Percentiles rank a stretch among this genome's conserved stretches.
These are phyloP conservation scores for Hibiscus tridactylites DNA, from an alignment of 345 rosid genomes.

Conservation along the genomic window DNA sequence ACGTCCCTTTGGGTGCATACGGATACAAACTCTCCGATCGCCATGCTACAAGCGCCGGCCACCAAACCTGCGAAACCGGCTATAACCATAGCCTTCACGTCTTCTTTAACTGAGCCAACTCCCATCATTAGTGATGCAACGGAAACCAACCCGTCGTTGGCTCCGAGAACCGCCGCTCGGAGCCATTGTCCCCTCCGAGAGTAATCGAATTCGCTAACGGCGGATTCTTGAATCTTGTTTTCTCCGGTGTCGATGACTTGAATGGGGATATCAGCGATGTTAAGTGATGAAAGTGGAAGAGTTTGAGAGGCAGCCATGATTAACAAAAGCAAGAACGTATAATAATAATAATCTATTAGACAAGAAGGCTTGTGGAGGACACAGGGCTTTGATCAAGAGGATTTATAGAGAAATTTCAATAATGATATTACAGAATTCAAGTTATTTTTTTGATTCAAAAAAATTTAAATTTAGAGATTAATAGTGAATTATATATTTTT, in stretches of 20 bases:
- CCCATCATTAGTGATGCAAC: constrained; percentile 78
- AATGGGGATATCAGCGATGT: background rate
- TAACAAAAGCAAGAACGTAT: background rate
- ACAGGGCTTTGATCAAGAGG: constrained; percentile 24
- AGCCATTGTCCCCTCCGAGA: constrained; percentile 71
- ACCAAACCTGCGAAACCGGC: constrained; percentile 69
- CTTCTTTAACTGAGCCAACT: constrained; percentile 55
- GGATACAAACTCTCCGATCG: constrained; percentile 74
- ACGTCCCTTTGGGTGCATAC: constrained; percentile 65
- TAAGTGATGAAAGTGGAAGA: constrained; percentile 1
- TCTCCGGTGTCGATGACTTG: background rate
- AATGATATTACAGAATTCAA: too few species aligned
- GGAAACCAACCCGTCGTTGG: constrained; percentile 74
- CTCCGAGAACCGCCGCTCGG: constrained; percentile 72
- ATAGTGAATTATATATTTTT: too few species aligned
- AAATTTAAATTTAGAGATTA: too few species aligned
- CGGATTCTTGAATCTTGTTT: background rate
- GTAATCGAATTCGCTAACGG: constrained; percentile 28
- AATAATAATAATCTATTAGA: too few species aligned
- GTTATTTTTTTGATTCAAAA: too few species aligned
- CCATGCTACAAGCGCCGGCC: constrained; percentile 81
- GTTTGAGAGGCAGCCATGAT: constrained; percentile 18
- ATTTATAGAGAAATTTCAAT: constrained; percentile 12
- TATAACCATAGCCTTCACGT: constrained; percentile 55
- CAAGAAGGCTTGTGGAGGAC: constrained; percentile 32